Percentiles rank a stretch among this genome's conserved stretches.
phyloP scores from a whole-genome alignment of 176 grass and related monocot species.

The Otatea glauca region DNA sequence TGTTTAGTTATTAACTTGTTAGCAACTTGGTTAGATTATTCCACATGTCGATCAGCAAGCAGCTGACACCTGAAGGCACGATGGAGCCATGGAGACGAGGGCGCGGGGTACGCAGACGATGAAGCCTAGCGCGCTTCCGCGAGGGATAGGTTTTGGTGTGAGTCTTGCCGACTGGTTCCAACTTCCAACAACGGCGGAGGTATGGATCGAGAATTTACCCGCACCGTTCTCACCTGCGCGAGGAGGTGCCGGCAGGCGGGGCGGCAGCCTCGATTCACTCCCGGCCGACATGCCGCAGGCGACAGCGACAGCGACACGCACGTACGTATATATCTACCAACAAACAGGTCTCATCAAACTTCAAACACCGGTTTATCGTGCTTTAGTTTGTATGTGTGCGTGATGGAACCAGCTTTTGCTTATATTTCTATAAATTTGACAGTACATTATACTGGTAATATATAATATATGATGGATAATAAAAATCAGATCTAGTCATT shows the following conservation, averaged over 20 bases:
- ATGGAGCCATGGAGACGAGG: too few relatives aligned
- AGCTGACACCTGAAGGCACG: too few relatives aligned
- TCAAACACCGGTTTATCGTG: neutral
- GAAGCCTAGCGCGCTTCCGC: too few relatives aligned
- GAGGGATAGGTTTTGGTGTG: neutral
- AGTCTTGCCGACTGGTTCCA: neutral
- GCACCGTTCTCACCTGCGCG: conserved; percentile 26
- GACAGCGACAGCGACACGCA: neutral
- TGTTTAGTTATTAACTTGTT: too few relatives aligned
- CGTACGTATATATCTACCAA: neutral
- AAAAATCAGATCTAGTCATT: too few relatives aligned
- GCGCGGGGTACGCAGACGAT: too few relatives aligned
- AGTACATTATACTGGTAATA: too few relatives aligned
- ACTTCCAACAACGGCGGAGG: neutral
- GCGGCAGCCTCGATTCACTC: conserved; percentile 1
- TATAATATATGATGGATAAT: too few relatives aligned
- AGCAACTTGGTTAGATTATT: too few relatives aligned
- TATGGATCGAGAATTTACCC: neutral
- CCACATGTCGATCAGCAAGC: too few relatives aligned
- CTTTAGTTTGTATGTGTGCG: neutral
- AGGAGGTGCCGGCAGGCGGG: neutral
- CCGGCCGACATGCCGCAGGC: neutral
- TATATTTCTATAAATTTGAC: neutral
- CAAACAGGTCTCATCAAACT: too few relatives aligned
- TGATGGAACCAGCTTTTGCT: neutral